Evolutionary conservation across 179 eudicot genomes (phyloP).

Genomic region (Sideroxylon spinosum): DNA sequence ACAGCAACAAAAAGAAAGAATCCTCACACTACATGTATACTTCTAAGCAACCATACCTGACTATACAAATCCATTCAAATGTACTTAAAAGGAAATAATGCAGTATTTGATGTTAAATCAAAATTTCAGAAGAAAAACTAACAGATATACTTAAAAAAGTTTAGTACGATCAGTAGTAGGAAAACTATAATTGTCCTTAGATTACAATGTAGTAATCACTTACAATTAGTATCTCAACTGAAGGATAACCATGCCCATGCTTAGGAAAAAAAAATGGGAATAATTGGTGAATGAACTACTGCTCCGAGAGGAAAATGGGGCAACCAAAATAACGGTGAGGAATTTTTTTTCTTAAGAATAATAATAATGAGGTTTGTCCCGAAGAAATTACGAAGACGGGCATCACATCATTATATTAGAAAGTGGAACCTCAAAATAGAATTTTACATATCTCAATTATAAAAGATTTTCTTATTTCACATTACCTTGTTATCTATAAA

Average conservation of each 20-base stretch:
- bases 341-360: no score
- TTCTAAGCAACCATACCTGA: background rate
- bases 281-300: background rate
- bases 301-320: background rate
- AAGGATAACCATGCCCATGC: background rate
- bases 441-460: background rate
- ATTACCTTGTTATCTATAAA: background rate
- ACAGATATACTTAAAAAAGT: background rate
- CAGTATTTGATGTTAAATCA: background rate
- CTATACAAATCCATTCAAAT: background rate
- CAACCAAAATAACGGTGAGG: background rate
- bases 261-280: background rate
- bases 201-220: background rate
- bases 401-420: background rate
- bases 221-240: background rate
- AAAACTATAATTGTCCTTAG: background rate
- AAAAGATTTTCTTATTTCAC: background rate
- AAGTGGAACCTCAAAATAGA: background rate
- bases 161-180: background rate
- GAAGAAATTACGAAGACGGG: background rate
- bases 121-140: background rate
- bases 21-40: background rate
- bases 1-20: background rate
- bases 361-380: background rate
- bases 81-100: background rate